These are phyloP conservation scores for Solanum acaule DNA, from an alignment of 257 asterid species.

Conservation along the genomic window DNA sequence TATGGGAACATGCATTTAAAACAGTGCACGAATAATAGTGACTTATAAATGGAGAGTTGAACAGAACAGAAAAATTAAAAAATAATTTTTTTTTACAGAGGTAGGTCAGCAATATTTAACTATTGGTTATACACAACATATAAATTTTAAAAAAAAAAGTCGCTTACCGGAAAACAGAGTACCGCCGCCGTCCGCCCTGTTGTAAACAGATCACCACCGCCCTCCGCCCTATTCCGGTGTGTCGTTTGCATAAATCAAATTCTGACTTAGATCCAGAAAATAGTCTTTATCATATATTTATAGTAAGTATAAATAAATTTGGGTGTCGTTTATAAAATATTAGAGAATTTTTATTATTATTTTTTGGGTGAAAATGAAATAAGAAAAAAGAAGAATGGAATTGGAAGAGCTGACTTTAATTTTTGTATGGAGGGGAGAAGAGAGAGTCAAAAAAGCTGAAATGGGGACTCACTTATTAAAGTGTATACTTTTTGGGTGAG, in stretches of 20 bases:
- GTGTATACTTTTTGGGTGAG: neutral
- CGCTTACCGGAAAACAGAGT: neutral
- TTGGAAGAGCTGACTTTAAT: neutral
- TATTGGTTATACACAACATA: neutral
- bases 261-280: neutral
- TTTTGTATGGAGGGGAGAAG: neutral
- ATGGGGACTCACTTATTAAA: neutral
- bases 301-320: neutral
- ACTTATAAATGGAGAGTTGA: neutral
- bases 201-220: neutral
- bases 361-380: neutral
- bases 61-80: neutral
- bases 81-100: neutral
- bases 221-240: neutral
- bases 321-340: neutral
- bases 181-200: neutral
- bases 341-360: neutral
- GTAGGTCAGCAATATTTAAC: neutral
- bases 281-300: neutral
- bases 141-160: neutral
- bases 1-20: neutral
- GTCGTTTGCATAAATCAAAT: neutral
- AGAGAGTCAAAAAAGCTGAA: neutral
- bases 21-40: neutral
- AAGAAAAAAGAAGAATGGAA: neutral